Conservation (phyloP, 2,329 filamentous ascomycete genomes). For the Nannizziopsis arthrosporioides region DNA sequence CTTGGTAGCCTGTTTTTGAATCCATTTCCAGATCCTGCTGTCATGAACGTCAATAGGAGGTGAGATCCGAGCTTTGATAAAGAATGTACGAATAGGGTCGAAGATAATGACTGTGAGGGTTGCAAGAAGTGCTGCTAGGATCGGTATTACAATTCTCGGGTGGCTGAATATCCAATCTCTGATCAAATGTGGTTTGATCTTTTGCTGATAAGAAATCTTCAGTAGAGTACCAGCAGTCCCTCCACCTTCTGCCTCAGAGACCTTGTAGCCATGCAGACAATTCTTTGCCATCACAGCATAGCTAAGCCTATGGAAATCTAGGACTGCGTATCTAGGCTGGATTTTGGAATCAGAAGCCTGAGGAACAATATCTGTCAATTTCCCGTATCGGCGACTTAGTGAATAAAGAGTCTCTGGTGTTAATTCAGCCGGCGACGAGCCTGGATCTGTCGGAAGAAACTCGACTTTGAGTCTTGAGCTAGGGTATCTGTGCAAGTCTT, state of each 20-base stretch:
- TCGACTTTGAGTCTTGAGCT: conserved; percentile 67
- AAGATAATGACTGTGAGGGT: conserved; percentile 79
- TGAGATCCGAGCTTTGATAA: conserved; percentile 78
- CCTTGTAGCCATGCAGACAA: conserved; percentile 74
- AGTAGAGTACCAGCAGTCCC: conserved; percentile 65
- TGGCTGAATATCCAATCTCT: conserved; percentile 81
- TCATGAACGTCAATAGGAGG: conserved; percentile 62
- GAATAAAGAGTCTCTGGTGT: conserved; percentile 79
- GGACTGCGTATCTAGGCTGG: conserved; percentile 62
- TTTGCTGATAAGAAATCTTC: conserved; percentile 71
- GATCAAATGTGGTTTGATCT: conserved; percentile 63
- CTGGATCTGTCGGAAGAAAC: conserved; percentile 63
- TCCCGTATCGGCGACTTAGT: conserved; percentile 80
- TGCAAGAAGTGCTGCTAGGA: conserved; percentile 68
- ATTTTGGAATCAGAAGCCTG: conserved; percentile 81
- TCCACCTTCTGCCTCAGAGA: conserved; percentile 57
- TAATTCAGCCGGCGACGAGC: conserved; percentile 61
- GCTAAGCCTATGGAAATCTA: conserved; percentile 63
- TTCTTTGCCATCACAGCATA: conserved; percentile 82
- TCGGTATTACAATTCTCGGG: conserved; percentile 75
- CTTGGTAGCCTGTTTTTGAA: conserved; percentile 51
- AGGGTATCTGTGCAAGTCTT: conserved; percentile 77
- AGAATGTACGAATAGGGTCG: conserved; percentile 87
- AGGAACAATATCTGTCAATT: conserved; percentile 70
- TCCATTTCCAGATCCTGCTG: conserved; percentile 65